Percentiles rank a stretch among this genome's conserved stretches.
Conservation (phyloP, 768 basidiomycete species). For the Royoungia palumana region DNA sequence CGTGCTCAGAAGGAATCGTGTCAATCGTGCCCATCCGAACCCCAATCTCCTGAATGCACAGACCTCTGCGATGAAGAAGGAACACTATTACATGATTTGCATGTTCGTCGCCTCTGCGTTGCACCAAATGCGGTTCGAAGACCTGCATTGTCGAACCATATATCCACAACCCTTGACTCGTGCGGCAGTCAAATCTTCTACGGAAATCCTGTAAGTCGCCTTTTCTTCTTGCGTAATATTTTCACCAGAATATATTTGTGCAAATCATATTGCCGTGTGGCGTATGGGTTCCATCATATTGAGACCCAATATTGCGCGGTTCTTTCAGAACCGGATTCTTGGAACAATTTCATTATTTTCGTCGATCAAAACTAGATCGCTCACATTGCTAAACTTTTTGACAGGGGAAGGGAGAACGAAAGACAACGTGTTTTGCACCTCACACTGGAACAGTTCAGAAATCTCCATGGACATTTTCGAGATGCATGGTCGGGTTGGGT, state of each 20-base stretch:
- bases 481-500: background rate
- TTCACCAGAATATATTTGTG: too few relatives aligned
- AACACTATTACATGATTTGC: background rate
- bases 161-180: background rate
- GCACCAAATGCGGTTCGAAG: fast-evolving
- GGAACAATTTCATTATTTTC: too few relatives aligned
- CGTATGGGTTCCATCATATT: too few relatives aligned
- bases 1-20: background rate
- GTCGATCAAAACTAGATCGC: too few relatives aligned
- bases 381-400: background rate
- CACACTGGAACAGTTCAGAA: background rate
- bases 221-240: too few relatives aligned
- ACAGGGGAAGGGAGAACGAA: background rate
- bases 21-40: fast-evolving
- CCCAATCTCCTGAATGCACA: background rate
- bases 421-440: background rate
- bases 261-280: background rate
- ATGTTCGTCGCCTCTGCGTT: background rate
- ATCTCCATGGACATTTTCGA: background rate
- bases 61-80: background rate
- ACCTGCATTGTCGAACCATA: background rate
- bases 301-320: too few relatives aligned
- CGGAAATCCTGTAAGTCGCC: background rate
- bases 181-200: background rate
- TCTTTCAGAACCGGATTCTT: too few relatives aligned